phyloP scores from a whole-genome alignment of 768 basidiomycete species.

The Boletellus ananiceps region DNA sequence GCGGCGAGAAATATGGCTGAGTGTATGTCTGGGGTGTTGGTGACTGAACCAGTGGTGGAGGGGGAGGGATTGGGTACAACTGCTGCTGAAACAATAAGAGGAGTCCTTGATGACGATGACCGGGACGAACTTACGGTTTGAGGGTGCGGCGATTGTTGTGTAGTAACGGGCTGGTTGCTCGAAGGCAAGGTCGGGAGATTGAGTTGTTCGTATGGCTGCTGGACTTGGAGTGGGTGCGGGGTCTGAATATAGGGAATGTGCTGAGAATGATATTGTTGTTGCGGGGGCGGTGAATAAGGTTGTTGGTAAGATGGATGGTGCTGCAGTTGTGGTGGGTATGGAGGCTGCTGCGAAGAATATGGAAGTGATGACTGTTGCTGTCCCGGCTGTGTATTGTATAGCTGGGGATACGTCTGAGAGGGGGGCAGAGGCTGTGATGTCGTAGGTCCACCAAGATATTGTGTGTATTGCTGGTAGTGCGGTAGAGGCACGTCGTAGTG shows the following conservation, averaged over 20 bases:
- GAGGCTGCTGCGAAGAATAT: conserved; percentile 4
- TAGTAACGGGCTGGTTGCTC: conserved; percentile 1
- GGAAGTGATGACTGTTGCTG: conserved; percentile 11
- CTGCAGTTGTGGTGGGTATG: conserved; percentile 9
- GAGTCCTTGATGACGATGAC: background rate
- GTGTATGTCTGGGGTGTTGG: conserved; percentile 13
- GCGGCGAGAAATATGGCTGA: conserved; percentile 20
- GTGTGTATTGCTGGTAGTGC: conserved; percentile 14
- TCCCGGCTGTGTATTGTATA: conserved; percentile 1
- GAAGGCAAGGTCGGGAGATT: conserved; percentile 8
- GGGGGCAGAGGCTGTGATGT: conserved; percentile 11
- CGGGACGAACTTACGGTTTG: conserved; percentile 9
- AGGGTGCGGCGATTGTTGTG: conserved; percentile 3
- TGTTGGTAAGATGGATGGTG: conserved; percentile 12
- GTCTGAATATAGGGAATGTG: conserved; percentile 14
- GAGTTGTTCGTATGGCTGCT: conserved; percentile 16
- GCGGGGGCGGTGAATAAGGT: conserved; percentile 5
- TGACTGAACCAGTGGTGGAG: conserved; percentile 9
- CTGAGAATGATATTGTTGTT: conserved; percentile 13
- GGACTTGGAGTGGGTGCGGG: conserved; percentile 8
- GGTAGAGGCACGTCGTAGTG: conserved; percentile 6
- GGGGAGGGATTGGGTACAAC: conserved; percentile 15
- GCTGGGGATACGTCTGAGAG: conserved; percentile 11
- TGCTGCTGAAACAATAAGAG: conserved; percentile 7
- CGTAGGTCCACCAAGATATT: conserved; percentile 7